These are phyloP conservation scores for Mariannaea elegans DNA, from an alignment of 2,329 filamentous ascomycete species.

Conservation along the genomic window DNA sequence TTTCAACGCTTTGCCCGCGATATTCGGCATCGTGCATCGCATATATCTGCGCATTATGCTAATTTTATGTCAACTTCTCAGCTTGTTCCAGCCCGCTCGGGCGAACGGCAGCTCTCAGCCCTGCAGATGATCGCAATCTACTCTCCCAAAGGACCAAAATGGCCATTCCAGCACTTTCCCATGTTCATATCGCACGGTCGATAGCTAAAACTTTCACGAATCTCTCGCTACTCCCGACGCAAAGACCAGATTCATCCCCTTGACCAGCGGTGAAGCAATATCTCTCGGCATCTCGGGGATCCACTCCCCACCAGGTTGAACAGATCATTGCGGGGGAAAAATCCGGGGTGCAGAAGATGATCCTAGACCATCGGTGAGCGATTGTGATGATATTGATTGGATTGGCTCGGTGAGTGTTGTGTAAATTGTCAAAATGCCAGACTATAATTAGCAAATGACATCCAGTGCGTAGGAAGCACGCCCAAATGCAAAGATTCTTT, in stretches of 20 bases:
- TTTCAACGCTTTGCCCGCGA: neutral
- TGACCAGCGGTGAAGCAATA: conserved; percentile 5
- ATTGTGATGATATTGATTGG: neutral
- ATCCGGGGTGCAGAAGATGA: conserved; percentile 37
- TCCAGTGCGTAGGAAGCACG: too few relatives aligned
- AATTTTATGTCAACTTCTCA: neutral
- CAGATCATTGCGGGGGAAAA: conserved; percentile 32
- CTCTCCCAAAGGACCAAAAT: neutral
- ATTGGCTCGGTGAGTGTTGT: neutral
- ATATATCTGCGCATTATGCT: too few relatives aligned
- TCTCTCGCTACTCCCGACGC: neutral
- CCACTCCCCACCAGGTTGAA: conserved; percentile 28
- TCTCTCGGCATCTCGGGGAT: neutral
- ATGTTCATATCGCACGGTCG: neutral
- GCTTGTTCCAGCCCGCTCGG: neutral
- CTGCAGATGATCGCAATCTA: neutral
- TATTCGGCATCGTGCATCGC: too few relatives aligned
- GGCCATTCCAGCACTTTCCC: neutral
- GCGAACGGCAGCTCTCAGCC: neutral
- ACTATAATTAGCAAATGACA: too few relatives aligned
- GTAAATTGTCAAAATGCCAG: too few relatives aligned
- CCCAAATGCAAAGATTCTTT: too few relatives aligned
- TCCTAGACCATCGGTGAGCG: neutral
- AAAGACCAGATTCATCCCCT: neutral
- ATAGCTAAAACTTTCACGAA: neutral